Conservation (phyloP, 176 grass and related monocot genomes). For the Oryza meridionalis region DNA sequence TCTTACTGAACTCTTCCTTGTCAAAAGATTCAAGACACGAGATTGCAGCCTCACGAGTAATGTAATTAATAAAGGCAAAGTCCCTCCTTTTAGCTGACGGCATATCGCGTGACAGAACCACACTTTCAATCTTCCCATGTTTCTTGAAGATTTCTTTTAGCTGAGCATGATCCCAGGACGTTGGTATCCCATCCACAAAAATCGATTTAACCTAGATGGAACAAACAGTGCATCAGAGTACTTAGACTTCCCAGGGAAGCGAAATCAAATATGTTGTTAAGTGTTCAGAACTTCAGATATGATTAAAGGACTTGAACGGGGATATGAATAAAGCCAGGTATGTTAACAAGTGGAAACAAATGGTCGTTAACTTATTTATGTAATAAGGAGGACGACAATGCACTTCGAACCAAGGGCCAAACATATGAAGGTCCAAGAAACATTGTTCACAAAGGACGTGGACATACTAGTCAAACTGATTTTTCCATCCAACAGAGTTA, state of each 20-base stretch:
- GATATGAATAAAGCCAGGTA: neutral
- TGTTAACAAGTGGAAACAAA: neutral
- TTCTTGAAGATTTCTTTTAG: conserved; percentile 63
- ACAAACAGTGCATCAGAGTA: conserved; percentile 31
- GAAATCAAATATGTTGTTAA: conserved; percentile 4
- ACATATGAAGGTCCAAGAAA: neutral
- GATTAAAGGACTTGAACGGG: neutral
- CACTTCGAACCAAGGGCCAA: neutral
- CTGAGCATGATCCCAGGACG: conserved; percentile 63
- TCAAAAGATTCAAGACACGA: conserved; percentile 68
- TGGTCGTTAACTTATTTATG: neutral
- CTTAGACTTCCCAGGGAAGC: neutral
- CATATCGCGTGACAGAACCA: conserved; percentile 62
- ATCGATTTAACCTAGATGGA: conserved; percentile 70
- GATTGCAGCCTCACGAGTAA: conserved; percentile 64
- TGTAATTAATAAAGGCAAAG: conserved; percentile 71
- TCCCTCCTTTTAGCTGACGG: conserved; percentile 58
- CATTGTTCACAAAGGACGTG: neutral
- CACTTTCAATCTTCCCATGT: conserved; percentile 57
- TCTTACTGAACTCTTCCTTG: conserved; percentile 47
- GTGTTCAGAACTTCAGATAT: neutral
- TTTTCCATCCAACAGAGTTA: neutral
- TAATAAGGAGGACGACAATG: neutral
- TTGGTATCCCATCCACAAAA: conserved; percentile 68
- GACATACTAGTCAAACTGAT: neutral